Base-by-base conservation (phyloP, 2,329 filamentous ascomycete species). In the Xylariaceae sp. region DNA sequence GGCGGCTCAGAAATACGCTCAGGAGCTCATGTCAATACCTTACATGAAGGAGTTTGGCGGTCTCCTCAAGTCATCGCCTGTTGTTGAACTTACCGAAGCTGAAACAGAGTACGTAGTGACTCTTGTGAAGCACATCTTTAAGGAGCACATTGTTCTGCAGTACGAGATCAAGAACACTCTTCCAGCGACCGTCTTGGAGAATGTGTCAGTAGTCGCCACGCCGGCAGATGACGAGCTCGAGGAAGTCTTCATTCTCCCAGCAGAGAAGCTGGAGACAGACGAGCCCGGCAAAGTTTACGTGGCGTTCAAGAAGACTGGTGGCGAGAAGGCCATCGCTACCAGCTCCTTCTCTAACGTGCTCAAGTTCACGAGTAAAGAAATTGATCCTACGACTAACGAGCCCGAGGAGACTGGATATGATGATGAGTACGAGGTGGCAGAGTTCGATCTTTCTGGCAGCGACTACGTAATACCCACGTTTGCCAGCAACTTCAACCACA, bases 131-230 rank as follows among this genome's bases (percentile, higher is more conserved):
- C 94, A 99, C 73, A 86, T 99, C 70, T 99, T 97, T 86, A 96
- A 96, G 78, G 90, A 96, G 73, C 90, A 97, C 72, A 81, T 99
- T 71, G 93, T 99, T 39, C 79, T 99, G 57, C 94, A 99, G 72
- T 99, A 94, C 75, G 90, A 97, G 72, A 87, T 99, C 74, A 97
- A 96, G 82, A 99, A 99, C 79, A 99, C 94, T 2, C 82, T 99
- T 9, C 88, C 90, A 10, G 90, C 92, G 62, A 96, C 92, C 13
- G 85, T 99, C 34, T 81, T 97, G 39, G 91, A 96, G 73, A 90
- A 96, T 63, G 91, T 96, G 13, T 91, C 90, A 0, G 85, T 96
- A 45, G 83, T 92, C 15, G 89, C 89, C 35, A 88, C 88, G 0
- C 90, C 92, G 3, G 79, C 86, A 1, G 89, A 95, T 44, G 89